Conservation (phyloP, 1,284 basidiomycete genomes). For the Boletellus deceptivus region DNA sequence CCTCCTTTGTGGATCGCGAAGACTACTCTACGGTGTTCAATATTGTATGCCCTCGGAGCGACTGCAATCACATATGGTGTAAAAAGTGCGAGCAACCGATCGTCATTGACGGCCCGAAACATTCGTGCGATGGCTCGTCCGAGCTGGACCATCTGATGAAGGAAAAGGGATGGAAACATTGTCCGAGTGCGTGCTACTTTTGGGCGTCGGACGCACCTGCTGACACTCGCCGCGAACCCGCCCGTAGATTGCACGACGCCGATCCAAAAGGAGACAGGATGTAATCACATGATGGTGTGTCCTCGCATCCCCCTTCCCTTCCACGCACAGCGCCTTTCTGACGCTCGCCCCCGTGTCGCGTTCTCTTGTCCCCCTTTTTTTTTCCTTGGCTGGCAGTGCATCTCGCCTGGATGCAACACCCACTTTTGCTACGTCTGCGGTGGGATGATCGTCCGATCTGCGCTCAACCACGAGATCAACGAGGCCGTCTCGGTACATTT, state of each 20-base stretch:
- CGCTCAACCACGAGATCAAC: constrained; percentile 41
- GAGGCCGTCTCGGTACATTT: constrained; percentile 46
- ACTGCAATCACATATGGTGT: constrained; percentile 53
- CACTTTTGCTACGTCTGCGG: constrained; percentile 67
- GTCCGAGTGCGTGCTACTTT: constrained; percentile 44
- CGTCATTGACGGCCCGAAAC: constrained; percentile 37
- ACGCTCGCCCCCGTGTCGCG: no score
- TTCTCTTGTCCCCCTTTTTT: neutral
- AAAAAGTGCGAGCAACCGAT: constrained; percentile 52
- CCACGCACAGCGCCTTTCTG: neutral
- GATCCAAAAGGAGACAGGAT: constrained; percentile 54
- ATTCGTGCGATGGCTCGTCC: constrained; percentile 57
- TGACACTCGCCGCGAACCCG: no score
- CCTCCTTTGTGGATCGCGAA: constrained; percentile 47
- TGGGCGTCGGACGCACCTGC: no score
- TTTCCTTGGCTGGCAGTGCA: constrained; percentile 42
- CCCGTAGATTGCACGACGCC: constrained; percentile 56
- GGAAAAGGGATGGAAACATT: constrained; percentile 57
- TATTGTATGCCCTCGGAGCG: constrained; percentile 45
- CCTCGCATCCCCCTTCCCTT: neutral
- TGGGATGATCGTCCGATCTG: constrained; percentile 49
- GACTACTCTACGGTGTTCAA: constrained; percentile 43
- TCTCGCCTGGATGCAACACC: constrained; percentile 57
- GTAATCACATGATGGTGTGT: constrained; percentile 65
- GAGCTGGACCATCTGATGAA: constrained; percentile 55